These are phyloP conservation scores for Penicillium sp. DNA, from an alignment of 2,329 filamentous ascomycete genomes.

Conservation along the genomic window DNA sequence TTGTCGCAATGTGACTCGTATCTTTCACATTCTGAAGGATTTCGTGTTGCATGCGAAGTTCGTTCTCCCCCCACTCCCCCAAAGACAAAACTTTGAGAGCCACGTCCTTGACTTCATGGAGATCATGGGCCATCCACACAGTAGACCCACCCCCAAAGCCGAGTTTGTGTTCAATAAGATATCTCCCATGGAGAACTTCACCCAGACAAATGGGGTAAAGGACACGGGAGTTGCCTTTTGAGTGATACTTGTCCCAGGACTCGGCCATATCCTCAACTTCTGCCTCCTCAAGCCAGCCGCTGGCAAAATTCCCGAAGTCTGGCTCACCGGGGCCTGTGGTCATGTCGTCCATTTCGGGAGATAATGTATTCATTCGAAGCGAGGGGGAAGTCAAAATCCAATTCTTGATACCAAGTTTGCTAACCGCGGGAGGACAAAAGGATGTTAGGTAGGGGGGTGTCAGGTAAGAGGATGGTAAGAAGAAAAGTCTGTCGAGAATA, in stretches of 20 bases:
- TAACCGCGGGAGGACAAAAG: too few species aligned
- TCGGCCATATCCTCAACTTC: conserved; percentile 20
- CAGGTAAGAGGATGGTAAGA: too few species aligned
- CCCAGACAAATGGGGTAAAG: conserved; percentile 20
- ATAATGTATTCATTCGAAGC: too few species aligned
- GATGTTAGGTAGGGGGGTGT: too few species aligned
- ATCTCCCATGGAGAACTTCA: conserved; percentile 23
- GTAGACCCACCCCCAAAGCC: conserved; percentile 25
- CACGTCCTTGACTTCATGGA: conserved; percentile 18
- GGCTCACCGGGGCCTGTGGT: too few species aligned
- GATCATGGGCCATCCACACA: conserved; percentile 29
- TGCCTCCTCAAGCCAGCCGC: conserved; percentile 5
- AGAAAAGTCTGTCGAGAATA: too few species aligned
- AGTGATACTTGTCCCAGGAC: conserved; percentile 19
- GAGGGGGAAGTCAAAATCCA: too few species aligned
- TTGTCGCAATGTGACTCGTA: conserved; percentile 22
- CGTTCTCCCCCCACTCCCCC: conserved; percentile 16
- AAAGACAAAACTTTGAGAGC: conserved; percentile 25
- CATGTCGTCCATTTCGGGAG: too few species aligned
- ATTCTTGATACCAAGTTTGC: too few species aligned
- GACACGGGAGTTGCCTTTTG: conserved; percentile 4
- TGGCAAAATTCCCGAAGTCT: too few species aligned
- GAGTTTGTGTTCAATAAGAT: conserved; percentile 26
- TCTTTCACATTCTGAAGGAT: conserved; percentile 18
- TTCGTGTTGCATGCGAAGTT: conserved; percentile 22